These are phyloP conservation scores for Pythium scleroteichum DNA, from an alignment of 352 stramenopile genomes.

Conservation along the genomic window DNA sequence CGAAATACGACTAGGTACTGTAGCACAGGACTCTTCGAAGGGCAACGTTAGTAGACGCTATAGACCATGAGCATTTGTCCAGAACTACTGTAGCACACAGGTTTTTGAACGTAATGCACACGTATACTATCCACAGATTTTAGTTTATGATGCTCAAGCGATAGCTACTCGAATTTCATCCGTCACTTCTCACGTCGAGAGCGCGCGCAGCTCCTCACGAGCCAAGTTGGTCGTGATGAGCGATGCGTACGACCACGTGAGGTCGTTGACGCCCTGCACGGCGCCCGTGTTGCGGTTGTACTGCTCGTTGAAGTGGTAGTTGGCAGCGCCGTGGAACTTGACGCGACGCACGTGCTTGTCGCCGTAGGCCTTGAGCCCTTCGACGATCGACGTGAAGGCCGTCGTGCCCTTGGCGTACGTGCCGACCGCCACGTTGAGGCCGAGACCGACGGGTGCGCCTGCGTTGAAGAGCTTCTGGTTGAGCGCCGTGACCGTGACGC, in stretches of 20 bases:
- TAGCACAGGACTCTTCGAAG: too few species aligned
- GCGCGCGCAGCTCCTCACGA: conserved; percentile 30
- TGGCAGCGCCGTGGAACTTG: conserved; percentile 28
- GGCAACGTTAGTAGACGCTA: too few species aligned
- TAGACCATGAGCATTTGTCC: too few species aligned
- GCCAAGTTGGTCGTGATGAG: conserved; percentile 27
- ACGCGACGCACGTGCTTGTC: conserved; percentile 30
- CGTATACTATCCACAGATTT: too few species aligned
- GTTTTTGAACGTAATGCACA: too few species aligned
- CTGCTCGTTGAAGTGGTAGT: conserved; percentile 37
- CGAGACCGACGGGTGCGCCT: conserved; percentile 14
- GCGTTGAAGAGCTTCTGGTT: conserved; percentile 34
- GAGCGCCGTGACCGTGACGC: conserved; percentile 23
- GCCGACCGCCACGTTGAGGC: conserved; percentile 22
- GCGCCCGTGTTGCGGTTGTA: conserved; percentile 34
- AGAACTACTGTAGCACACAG: too few species aligned
- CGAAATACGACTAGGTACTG: too few species aligned
- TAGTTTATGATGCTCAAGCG: too few species aligned
- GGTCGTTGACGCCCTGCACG: conserved; percentile 31
- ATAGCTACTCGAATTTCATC: too few species aligned
- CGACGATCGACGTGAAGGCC: conserved; percentile 26
- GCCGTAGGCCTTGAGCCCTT: conserved; percentile 23
- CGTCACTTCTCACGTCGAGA: too few species aligned
- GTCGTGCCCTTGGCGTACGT: conserved; percentile 19
- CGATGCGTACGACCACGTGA: conserved; percentile 35